Percentiles rank a stretch among this genome's conserved stretches.
Evolutionary conservation across 129 eudicot genomes (phyloP).

Genomic region (Daucus carota): DH1_v3.0 NC_030389.2:37228501-37229000

Average conservation of each 20-base stretch:
- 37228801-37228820: neutral
- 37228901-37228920: no score
- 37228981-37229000: no score
- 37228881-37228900: neutral
- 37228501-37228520: neutral
- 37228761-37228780: neutral
- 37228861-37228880: neutral
- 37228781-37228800: neutral
- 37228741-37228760: neutral
- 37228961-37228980: no score
- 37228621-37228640: neutral
- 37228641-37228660: neutral
- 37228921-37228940: no score
- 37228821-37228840: neutral
- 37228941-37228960: no score
- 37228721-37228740: neutral
- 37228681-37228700: neutral
- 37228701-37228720: neutral
- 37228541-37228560: neutral
- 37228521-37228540: neutral
- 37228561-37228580: neutral
- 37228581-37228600: neutral
- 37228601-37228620: neutral
- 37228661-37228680: neutral
- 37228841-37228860: no score